Conservation (phyloP, 164 flowering plant genomes). For the Akebia trifoliata region DNA sequence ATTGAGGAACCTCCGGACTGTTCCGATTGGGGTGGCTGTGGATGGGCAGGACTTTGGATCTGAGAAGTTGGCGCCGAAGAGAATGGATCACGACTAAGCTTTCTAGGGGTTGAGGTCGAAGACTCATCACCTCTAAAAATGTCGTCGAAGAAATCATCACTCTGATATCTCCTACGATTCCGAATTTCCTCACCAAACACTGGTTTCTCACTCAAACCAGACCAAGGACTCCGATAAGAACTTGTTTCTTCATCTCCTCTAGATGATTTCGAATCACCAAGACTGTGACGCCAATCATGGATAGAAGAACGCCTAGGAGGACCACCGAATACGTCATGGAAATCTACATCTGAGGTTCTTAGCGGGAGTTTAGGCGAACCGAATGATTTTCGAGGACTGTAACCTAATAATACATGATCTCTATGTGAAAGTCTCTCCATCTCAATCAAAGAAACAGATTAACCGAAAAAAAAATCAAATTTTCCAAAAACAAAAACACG, state of each 20-base stretch:
- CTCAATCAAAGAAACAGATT: not conserved
- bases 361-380: conserved; percentile 17
- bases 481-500: not conserved
- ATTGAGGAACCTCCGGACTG: conserved; percentile 29
- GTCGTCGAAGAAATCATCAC: conserved; percentile 66
- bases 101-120: conserved; percentile 31
- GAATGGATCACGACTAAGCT: conserved; percentile 24
- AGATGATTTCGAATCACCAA: conserved; percentile 11
- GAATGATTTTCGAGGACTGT: conserved; percentile 25
- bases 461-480: not conserved
- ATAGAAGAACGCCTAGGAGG: conserved; percentile 72
- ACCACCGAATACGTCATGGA: conserved; percentile 88
- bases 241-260: conserved; percentile 16
- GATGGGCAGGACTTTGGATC: conserved; percentile 45
- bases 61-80: conserved; percentile 45
- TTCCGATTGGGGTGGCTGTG: conserved; percentile 33
- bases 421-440: conserved; percentile 51
- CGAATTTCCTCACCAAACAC: conserved; percentile 64
- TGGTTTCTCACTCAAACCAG: conserved; percentile 50
- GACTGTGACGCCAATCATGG: conserved; percentile 34
- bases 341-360: conserved; percentile 56
- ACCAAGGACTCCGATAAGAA: conserved; percentile 21
- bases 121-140: conserved; percentile 52
- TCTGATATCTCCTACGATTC: conserved; percentile 32
- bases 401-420: conserved; percentile 36